Percentiles rank a stretch among this genome's conserved stretches.
Conservation (phyloP, 129 eudicot species). For the Chrysanthemum makinoi region DNA sequence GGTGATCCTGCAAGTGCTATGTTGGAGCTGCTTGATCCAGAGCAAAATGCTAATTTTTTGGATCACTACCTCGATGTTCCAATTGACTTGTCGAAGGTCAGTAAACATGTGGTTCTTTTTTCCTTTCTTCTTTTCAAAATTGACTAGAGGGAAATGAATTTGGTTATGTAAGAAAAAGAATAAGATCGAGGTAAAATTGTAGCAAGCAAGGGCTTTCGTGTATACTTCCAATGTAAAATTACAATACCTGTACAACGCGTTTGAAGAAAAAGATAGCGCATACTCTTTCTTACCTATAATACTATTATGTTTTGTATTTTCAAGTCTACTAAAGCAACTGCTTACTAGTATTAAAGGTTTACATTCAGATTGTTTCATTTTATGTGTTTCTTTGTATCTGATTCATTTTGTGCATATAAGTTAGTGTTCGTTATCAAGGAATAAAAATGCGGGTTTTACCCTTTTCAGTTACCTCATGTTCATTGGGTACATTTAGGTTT, state of each 20-base stretch:
- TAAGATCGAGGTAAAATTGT: too few relatives aligned
- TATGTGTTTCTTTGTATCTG: too few relatives aligned
- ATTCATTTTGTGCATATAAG: neutral
- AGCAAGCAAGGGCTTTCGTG: too few relatives aligned
- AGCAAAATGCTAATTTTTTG: constrained; percentile 93
- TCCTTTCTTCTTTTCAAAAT: neutral
- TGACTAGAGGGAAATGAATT: neutral
- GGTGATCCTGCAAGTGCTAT: constrained; percentile 99
- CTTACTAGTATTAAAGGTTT: neutral
- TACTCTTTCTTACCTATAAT: too few relatives aligned
- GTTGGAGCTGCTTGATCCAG: constrained; percentile 99
- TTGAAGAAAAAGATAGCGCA: too few relatives aligned
- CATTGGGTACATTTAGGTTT: neutral
- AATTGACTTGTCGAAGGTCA: constrained; percentile 92
- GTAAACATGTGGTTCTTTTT: constrained; percentile 13
- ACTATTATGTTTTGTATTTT: too few relatives aligned
- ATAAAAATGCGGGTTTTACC: neutral
- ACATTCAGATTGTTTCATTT: neutral
- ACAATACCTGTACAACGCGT: too few relatives aligned
- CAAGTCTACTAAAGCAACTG: neutral
- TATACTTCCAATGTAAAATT: too few relatives aligned
- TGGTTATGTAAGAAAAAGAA: too few relatives aligned
- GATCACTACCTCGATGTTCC: constrained; percentile 97
- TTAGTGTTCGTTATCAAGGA: too few relatives aligned
- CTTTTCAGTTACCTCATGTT: neutral